Conservation (phyloP, 2,329 filamentous ascomycete genomes). For the Chalara sp. region DNA sequence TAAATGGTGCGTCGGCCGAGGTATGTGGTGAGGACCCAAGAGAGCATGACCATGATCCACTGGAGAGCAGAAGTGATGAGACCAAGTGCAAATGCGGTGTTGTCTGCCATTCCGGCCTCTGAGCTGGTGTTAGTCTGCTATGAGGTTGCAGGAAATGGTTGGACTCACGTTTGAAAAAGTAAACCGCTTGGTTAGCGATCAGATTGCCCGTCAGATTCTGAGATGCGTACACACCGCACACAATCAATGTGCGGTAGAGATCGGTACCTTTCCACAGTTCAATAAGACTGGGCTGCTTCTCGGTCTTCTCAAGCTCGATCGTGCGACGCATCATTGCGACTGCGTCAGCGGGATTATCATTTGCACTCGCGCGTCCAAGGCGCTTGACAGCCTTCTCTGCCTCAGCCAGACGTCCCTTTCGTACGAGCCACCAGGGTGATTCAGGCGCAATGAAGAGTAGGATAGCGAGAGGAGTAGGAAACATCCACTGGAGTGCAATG, state of each 20-base stretch:
- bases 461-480: conserved; percentile 43
- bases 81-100: conserved; percentile 53
- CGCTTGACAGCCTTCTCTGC: conserved; percentile 41
- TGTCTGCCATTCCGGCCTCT: conserved; percentile 52
- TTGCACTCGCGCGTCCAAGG: conserved; percentile 37
- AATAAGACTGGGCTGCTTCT: conserved; percentile 39
- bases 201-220: conserved; percentile 57
- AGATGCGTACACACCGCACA: conserved; percentile 49
- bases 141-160: conserved; percentile 4
- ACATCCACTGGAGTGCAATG: conserved; percentile 46
- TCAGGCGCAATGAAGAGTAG: conserved; percentile 39
- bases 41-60: conserved; percentile 56
- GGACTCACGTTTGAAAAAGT: conserved; percentile 42
- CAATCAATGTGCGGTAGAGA: conserved; percentile 47
- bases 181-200: conserved; percentile 57
- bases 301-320: conserved; percentile 44
- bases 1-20: conserved; percentile 59
- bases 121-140: conserved; percentile 24
- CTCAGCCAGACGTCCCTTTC: conserved; percentile 32
- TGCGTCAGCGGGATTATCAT: conserved; percentile 33
- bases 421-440: conserved; percentile 40
- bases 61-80: conserved; percentile 60
- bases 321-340: conserved; percentile 54
- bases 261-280: conserved; percentile 51
- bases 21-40: conserved; percentile 60